Base-by-base conservation (phyloP, 768 basidiomycete species). In the Auriculariales sp. region DNA sequence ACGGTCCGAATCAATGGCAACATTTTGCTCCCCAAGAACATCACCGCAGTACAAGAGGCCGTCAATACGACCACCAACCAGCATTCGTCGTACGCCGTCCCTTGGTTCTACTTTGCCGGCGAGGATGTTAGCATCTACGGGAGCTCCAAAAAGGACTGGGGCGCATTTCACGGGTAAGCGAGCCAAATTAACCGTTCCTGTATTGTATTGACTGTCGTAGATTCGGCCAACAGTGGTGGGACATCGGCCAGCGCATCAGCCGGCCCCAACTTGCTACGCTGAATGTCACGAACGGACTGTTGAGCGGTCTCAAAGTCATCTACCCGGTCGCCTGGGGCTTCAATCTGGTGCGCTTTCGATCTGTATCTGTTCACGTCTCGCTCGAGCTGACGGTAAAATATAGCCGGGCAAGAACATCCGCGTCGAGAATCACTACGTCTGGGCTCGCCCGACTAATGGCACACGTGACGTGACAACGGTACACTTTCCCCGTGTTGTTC, bases 221-320 rank as follows among this genome's bases (percentile, higher is more conserved):
- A 27, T 69, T 68, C 51, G 71, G 73, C n/a, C 67, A 73, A 53
- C 68, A 71, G 52, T 73, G 71, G 71, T 73, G 72, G 71, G 64
- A 72, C 49, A 60, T 66, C 47, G 69, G 68, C 47, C 30, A 46
- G 1, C 31, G 68, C 66, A 63, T 57, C 9, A 64, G 68, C 28
- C 65, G 71, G 17, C 72, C 72, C 19, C 71, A 74, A 52, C 63
- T 74, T 9, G 68, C 69, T 28, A 70, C 69, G 1, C 72, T 71
- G 60, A 71, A 71, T 48, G 68, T 71, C 7, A 71, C 70, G 5
- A 67, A 67, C 39, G 70, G 70, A n/a, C 46, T 49, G 17, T 54
- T 66, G 49, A 55, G 57, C 24, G 58, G 66, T 35, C 56, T 70
- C 67, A 72, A 65, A 63, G 51, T 71, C 49, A 67, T 69, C 57